phyloP scores from a whole-genome alignment of 1,284 basidiomycete species.

The Ganoderma leucocontextum region DNA sequence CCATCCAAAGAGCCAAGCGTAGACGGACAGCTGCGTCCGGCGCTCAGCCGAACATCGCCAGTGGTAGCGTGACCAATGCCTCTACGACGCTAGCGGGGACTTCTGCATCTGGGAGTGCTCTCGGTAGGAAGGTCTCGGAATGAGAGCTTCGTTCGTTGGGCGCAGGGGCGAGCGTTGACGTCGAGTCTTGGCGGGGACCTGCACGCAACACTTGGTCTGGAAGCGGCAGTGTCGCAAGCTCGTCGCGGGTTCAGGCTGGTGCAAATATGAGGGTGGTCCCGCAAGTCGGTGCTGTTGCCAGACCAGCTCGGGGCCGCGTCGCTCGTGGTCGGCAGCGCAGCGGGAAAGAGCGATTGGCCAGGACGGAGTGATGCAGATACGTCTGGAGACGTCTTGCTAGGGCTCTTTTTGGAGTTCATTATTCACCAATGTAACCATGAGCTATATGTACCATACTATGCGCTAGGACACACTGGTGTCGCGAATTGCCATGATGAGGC shows the following conservation, averaged over 20 bases:
- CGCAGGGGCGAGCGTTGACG: not conserved
- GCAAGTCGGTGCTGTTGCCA: not conserved
- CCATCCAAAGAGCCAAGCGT: not conserved
- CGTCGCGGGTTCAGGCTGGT: not conserved
- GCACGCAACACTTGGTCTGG: not conserved
- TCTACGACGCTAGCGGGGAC: not conserved
- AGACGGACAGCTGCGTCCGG: not conserved
- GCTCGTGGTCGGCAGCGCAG: too few relatives aligned
- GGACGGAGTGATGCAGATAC: too few relatives aligned
- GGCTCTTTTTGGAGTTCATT: too few relatives aligned
- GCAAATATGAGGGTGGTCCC: not conserved
- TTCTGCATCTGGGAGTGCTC: not conserved
- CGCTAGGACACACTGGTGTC: too few relatives aligned
- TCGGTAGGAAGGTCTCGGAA: not conserved
- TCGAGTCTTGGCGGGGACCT: not conserved
- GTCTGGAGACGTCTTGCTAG: too few relatives aligned
- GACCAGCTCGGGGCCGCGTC: too few relatives aligned
- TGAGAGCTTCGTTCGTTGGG: not conserved
- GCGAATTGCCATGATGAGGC: too few relatives aligned
- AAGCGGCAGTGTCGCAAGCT: not conserved
- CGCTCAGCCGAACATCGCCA: not conserved
- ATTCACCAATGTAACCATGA: too few relatives aligned
- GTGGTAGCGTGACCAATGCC: not conserved
- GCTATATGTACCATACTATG: too few relatives aligned
- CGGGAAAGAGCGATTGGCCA: not conserved